These are phyloP conservation scores for Penicillium egyptiacum DNA, from an alignment of 495 filamentous ascomycete genomes.

Conservation along the genomic window DNA sequence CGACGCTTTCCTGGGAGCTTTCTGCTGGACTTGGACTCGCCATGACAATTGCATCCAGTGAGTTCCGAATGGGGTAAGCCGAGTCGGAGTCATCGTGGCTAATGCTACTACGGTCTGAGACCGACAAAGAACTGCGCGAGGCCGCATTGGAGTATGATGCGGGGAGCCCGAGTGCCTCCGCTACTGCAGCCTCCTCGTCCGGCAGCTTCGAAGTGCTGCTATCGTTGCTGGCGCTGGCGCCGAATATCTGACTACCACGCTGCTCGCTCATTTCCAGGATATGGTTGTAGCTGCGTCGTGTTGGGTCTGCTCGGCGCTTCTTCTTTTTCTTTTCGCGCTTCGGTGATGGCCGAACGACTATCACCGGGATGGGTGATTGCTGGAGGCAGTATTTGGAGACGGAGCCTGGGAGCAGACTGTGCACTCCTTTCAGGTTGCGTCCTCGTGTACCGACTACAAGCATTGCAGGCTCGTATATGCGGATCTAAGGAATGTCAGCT, in stretches of 20 bases:
- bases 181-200: constrained; percentile 71
- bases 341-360: constrained; percentile 86
- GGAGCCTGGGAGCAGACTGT: constrained; percentile 86
- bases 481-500: constrained; percentile 60
- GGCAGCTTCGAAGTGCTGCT: constrained; percentile 40
- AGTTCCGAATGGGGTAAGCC: constrained; percentile 26
- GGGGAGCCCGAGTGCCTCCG: constrained; percentile 66
- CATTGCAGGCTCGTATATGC: constrained; percentile 90
- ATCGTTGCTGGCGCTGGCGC: constrained; percentile 49
- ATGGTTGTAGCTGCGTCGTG: constrained; percentile 73
- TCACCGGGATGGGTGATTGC: constrained; percentile 93
- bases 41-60: constrained; percentile 33
- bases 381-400: constrained; percentile 97
- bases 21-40: constrained; percentile 35
- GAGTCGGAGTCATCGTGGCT: constrained; percentile 37
- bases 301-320: constrained; percentile 80
- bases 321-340: constrained; percentile 91
- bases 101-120: constrained; percentile 43
- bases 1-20: constrained; percentile 43
- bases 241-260: constrained; percentile 54
- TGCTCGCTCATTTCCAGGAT: constrained; percentile 65
- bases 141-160: constrained; percentile 32
- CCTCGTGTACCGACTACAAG: constrained; percentile 94
- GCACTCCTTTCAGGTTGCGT: constrained; percentile 80
- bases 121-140: constrained; percentile 53